Evolutionary conservation across 2,329 filamentous ascomycete species (phyloP).

Genomic region (Rugonectria rugulosa): DNA sequence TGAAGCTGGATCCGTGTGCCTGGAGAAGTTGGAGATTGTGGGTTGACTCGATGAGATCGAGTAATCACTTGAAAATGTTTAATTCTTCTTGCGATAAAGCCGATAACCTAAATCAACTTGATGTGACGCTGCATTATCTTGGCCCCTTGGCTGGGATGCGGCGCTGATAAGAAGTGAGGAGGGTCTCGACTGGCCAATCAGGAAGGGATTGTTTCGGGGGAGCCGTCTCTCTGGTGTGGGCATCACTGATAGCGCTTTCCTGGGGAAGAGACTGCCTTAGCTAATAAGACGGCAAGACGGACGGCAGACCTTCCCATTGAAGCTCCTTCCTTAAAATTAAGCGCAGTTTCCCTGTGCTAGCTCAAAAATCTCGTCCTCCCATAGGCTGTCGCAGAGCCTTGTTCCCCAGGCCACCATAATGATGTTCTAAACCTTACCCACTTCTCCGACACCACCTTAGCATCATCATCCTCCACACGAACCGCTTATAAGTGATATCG

Average conservation of each 20-base stretch:
- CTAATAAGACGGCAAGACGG: not conserved
- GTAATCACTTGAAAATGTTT: slow-evolving; percentile 43
- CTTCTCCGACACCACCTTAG: slow-evolving; percentile 5
- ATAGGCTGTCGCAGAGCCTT: too few relatives aligned
- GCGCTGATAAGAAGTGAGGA: slow-evolving; percentile 28
- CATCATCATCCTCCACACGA: slow-evolving; percentile 2
- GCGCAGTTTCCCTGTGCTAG: too few relatives aligned
- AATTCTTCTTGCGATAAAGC: slow-evolving; percentile 14
- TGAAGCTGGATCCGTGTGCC: too few relatives aligned
- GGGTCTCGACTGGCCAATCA: slow-evolving; percentile 24
- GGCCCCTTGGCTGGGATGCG: slow-evolving; percentile 27
- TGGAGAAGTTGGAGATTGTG: slow-evolving; percentile 8
- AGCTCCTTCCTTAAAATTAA: not conserved
- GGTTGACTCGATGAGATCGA: slow-evolving; percentile 56
- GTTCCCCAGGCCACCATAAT: slow-evolving; percentile 1
- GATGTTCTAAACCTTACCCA: slow-evolving; percentile 1
- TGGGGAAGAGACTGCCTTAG: slow-evolving; percentile 10
- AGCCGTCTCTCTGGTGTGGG: slow-evolving; percentile 32
- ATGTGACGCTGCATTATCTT: slow-evolving; percentile 31
- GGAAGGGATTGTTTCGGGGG: slow-evolving; percentile 27
- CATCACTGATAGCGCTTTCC: slow-evolving; percentile 30
- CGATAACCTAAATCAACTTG: slow-evolving; percentile 29
- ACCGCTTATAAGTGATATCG: not conserved
- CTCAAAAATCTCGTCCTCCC: too few relatives aligned
- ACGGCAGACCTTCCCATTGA: too few relatives aligned